Base-by-base conservation (phyloP, 1,284 basidiomycete genomes). In the Heliocybe sulcata region DNA sequence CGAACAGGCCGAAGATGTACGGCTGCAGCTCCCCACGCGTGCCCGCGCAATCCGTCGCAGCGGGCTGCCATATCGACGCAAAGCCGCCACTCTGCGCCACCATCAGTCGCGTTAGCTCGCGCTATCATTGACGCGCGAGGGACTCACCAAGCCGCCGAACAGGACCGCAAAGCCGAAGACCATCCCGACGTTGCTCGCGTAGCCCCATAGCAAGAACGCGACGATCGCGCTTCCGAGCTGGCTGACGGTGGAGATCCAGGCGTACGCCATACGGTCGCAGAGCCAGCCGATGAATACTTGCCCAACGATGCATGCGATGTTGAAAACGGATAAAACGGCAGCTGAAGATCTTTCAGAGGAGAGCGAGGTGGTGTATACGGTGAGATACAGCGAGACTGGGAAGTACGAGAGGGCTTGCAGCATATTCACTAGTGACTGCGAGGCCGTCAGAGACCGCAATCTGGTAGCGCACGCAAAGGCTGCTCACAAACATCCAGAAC, bases 341-440 rank as follows among this genome's bases (percentile, higher is more conserved):
- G 63, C 62, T 25, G 65, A 63, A 11, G 64, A 62, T 23, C 63
- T 58, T n/a, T 63, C 61, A 14, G 63, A 61, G 19, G 64, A 60
- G 26, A 66, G 55, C 22, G 60, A 52, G 27, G 60, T 61, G 20
- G 64, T 61, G 60, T 62, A 66, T 26, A 64, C 58, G 38, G 64
- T 60, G 48, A 66, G 65, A 57, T 67, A 66, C 11, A 66, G 61
- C 35, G 65, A 67, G 35, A 64, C 65, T 22, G 64, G 64, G 61
- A 65, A 65, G 56, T 63, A 66, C 1, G 63, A 63, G 6, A 67
- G 56, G 10, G 63, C 64, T 59, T 67, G 65, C 19, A 67, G 54
- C 50, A 62, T 56, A 45, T 58, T 59, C 23, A 63, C 61, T 33
- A 58, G 55, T 14, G 59, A 49, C 23, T 49, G 11, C 27, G 47